phyloP scores from a whole-genome alignment of 2,329 filamentous ascomycete species.

The Aspergillus sp. region DNA sequence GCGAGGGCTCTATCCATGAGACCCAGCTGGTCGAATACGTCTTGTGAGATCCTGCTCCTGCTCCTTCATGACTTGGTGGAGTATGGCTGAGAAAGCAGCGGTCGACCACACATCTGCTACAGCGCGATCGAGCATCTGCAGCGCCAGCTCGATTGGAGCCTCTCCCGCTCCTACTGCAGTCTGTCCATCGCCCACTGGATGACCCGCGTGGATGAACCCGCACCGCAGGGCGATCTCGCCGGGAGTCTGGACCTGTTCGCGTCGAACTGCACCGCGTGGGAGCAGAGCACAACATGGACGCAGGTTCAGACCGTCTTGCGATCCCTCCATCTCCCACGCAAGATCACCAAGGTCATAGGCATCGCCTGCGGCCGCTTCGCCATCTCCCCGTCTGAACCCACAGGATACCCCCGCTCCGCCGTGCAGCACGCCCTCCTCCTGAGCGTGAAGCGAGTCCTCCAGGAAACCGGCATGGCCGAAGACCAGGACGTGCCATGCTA shows the following conservation, averaged over 20 bases:
- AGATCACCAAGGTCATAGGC: constrained; percentile 1
- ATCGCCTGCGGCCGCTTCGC: not conserved
- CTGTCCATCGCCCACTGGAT: not conserved
- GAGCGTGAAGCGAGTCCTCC: not conserved
- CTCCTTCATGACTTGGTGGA: too few species aligned
- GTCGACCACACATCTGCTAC: not conserved
- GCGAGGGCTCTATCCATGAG: too few species aligned
- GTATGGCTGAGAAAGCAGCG: not conserved
- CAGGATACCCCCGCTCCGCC: not conserved
- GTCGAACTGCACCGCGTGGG: not conserved
- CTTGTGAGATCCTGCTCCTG: too few species aligned
- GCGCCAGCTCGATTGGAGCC: not conserved
- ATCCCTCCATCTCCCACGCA: not conserved
- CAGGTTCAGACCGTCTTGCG: not conserved
- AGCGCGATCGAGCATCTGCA: not conserved
- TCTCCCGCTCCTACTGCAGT: not conserved
- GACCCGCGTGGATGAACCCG: not conserved
- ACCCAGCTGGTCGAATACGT: too few species aligned
- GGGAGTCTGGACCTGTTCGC: not conserved
- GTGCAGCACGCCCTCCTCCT: constrained; percentile 12
- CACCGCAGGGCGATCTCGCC: not conserved
- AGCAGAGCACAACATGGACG: not conserved
- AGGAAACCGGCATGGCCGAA: not conserved
- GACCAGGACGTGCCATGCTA: constrained; percentile 9
- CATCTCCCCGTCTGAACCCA: not conserved